Base-by-base conservation (phyloP, 257 asterid genomes). In the Solanum paucissectum region DNA sequence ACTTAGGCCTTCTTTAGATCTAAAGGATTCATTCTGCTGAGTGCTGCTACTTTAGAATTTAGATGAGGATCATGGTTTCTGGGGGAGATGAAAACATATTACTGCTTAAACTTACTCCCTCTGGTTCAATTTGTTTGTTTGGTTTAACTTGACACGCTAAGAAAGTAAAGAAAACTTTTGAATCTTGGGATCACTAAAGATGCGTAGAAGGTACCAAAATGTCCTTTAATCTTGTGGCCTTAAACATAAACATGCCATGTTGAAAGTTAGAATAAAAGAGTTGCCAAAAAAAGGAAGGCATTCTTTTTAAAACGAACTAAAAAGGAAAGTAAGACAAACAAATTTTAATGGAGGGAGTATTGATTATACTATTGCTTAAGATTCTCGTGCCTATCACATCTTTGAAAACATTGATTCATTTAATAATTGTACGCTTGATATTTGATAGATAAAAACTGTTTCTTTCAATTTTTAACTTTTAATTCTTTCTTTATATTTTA, bases 401-500 rank as follows among this genome's bases (percentile, higher is more conserved):
- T 16, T 82, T 82, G 86, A 82, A 82, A 38, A 18, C 14, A 29
- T 82, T 49, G 69, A 82, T 44, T 60, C 38, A 40, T 44, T 36
- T 79, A 46, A 27, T 44, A 79, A n/a, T 49, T 3, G 2, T 20
- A 5, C 5, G 7, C 27, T 82, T 82, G 71, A 82, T 29, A 18
- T 49, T 46, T 52, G 69, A 82, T 29, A 82, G 42, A 49, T 49
- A 18, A 36, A 82, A 49, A 49, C 52, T 13, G 21, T 21, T 72
- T 58, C 49, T 38, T 52, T 36, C 69, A n/a, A 55, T 34, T 86
- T 32, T 18, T 69, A 12, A 34, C 77, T 29, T 89, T 77, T 40
- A 88, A 34, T 91, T 76, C 76, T 32, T 88, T 66, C 20, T 7
- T 83, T 79, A 36, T 55, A 83, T 87, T 38, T 58, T 86, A 71